Evolutionary conservation across 1,284 basidiomycete species (phyloP), one percentile per base, ranked within the genome.

Genomic region (Trichosporon sp.): DNA sequence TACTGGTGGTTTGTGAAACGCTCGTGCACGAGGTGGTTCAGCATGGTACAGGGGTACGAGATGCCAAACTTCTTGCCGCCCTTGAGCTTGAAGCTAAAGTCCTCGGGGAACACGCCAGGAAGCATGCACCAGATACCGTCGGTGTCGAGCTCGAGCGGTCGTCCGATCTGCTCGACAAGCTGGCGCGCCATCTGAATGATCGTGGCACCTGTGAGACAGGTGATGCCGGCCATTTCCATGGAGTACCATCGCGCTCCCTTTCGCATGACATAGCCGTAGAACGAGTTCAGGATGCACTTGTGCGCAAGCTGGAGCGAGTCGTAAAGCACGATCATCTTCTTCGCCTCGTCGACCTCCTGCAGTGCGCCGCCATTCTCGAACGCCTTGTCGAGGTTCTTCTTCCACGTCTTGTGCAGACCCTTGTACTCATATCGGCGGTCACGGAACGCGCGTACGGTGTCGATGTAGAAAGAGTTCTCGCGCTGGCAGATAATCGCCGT

Each of bases 121-220:
- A 99, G 87, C 96, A 99, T 99, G 80, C 96, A 99, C 96, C 96
- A 99, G 71, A 99, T 99, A 73, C 96, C 96, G 80, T 99, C 96
- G 13, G 96, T 99, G 80, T 99, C 96, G 69, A 99, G 83, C 77
- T 99, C 96, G 60, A 99, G 87, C 0, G 96, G 96, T 19, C 96
- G 88, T 1, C 96, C 96, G 62, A 99, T 94, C 77, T 96, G 92
- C 73, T 99, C 96, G 27, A 99, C 96, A 14, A 96, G 84, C 68
- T 95, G 91, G 37, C 96, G 88, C n/a, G 96, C 96, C 93, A 99
- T 95, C 79, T 99, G 96, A 72, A 99, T 99, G 82, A 99, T 99
- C 4, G 88, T 92, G 6, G 96, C 95, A n/a, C 96, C 96, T 0
- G 96, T 99, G 57, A 99, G 83, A 82, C 96, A 99, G 9, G 96